Evolutionary conservation across 768 basidiomycete genomes (phyloP).

Genomic region (Scleroderma citrinum): DNA sequence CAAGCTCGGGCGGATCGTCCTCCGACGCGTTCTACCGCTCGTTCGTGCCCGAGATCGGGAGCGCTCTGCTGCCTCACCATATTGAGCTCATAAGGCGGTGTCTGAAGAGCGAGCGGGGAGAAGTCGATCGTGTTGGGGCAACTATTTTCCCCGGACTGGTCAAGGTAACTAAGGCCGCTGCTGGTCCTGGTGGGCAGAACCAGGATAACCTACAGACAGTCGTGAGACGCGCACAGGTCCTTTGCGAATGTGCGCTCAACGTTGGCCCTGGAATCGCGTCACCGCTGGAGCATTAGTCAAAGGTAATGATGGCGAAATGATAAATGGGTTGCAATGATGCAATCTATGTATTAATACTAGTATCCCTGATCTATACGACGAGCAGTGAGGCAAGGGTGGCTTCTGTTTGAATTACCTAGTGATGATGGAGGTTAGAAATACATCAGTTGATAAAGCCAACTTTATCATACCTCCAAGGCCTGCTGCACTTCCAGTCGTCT

Average conservation of each 20-base stretch:
- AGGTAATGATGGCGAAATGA: neutral
- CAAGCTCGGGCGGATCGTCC: constrained; percentile 37
- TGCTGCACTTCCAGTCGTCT: constrained; percentile 87
- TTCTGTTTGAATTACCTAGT: constrained; percentile 74
- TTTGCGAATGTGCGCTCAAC: constrained; percentile 73
- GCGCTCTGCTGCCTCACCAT: constrained; percentile 65
- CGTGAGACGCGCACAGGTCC: constrained; percentile 78
- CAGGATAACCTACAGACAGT: constrained; percentile 61
- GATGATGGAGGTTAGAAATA: constrained; percentile 8
- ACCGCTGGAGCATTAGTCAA: neutral
- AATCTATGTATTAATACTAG: constrained; percentile 12
- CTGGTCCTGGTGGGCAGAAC: constrained; percentile 29
- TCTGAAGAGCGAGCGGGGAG: constrained; percentile 66
- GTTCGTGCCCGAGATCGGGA: constrained; percentile 80
- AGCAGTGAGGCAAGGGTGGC: constrained; percentile 78
- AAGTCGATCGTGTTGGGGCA: constrained; percentile 70
- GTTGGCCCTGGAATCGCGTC: neutral
- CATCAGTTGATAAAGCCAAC: neutral
- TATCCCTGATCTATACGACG: constrained; percentile 46
- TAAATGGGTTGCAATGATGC: constrained; percentile 7
- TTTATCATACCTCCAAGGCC: constrained; percentile 64
- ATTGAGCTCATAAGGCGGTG: constrained; percentile 85
- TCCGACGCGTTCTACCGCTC: constrained; percentile 77
- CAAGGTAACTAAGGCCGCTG: constrained; percentile 54
- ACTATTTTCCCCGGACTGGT: constrained; percentile 87